These are phyloP conservation scores for Thalassiosira livingstoniorum DNA, from an alignment of 352 stramenopile species.

Conservation along the genomic window DNA sequence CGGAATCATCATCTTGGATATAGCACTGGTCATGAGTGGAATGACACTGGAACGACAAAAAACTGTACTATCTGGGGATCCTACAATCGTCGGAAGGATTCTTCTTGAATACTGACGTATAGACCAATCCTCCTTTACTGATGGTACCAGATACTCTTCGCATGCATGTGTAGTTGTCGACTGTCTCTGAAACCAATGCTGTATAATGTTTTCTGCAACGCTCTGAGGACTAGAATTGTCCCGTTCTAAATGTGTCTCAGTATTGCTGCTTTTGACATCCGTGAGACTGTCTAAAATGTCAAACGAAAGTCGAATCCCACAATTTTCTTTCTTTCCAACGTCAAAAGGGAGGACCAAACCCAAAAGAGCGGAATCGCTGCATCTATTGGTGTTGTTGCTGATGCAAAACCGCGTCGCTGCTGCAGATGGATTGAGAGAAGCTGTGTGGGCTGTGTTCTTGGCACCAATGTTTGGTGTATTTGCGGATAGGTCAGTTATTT, in stretches of 20 bases:
- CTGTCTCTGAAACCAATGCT: conserved; percentile 28
- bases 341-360: conserved; percentile 41
- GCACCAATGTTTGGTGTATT: not conserved
- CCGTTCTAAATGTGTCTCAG: conserved; percentile 1
- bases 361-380: conserved; percentile 21
- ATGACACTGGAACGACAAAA: conserved; percentile 46
- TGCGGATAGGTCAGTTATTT: not conserved
- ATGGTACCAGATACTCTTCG: conserved; percentile 24
- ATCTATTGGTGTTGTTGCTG: not conserved
- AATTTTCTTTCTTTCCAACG: conserved; percentile 10
- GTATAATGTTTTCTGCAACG: conserved; percentile 31
- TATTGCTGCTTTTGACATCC: not conserved
- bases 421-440: not conserved
- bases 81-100: not conserved
- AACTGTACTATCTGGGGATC: conserved; percentile 9
- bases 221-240: conserved; percentile 9
- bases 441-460: not conserved
- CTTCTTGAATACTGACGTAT: conserved; percentile 22
- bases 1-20: not conserved
- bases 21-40: conserved; percentile 4
- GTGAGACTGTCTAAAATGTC: conserved; percentile 24
- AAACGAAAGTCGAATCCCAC: not conserved
- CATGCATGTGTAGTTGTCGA: not conserved
- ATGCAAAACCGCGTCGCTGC: not conserved
- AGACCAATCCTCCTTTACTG: conserved; percentile 33